Evolutionary conservation across 2,329 filamentous ascomycete species (phyloP).

Genomic region (Xylariaceae sp.): DNA sequence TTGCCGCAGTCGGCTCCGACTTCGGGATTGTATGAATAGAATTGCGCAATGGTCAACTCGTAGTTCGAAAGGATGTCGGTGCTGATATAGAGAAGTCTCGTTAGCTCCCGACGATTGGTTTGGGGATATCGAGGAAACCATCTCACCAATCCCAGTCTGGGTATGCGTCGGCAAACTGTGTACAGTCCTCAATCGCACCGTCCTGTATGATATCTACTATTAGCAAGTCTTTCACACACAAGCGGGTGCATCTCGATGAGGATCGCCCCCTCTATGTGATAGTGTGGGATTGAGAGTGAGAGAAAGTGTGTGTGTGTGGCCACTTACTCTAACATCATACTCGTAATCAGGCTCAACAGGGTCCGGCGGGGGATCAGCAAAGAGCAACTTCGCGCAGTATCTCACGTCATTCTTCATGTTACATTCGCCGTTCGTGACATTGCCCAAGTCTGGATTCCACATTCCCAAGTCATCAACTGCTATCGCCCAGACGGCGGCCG

Average conservation of each 20-base stretch:
- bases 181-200: not conserved
- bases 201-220: not conserved
- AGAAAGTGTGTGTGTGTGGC: no score
- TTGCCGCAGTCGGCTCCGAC: not conserved
- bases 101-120: no score
- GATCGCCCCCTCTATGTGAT: no score
- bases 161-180: not conserved
- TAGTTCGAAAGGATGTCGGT: not conserved
- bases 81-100: no score
- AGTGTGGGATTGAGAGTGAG: no score
- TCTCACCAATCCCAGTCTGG: constrained; percentile 3
- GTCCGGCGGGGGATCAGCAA: not conserved
- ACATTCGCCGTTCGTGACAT: not conserved
- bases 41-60: not conserved
- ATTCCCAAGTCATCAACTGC: not conserved
- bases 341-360: not conserved
- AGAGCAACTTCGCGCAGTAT: not conserved
- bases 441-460: not conserved
- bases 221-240: no score
- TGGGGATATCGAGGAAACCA: no score
- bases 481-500: not conserved
- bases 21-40: not conserved
- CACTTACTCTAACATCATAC: not conserved
- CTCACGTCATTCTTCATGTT: not conserved
- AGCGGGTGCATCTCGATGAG: no score